A percentile compares a stretch with the other conserved stretches of the same genome.
Evolutionary conservation across 768 basidiomycete species (phyloP).

Genomic region (Paxillus involutus): DNA sequence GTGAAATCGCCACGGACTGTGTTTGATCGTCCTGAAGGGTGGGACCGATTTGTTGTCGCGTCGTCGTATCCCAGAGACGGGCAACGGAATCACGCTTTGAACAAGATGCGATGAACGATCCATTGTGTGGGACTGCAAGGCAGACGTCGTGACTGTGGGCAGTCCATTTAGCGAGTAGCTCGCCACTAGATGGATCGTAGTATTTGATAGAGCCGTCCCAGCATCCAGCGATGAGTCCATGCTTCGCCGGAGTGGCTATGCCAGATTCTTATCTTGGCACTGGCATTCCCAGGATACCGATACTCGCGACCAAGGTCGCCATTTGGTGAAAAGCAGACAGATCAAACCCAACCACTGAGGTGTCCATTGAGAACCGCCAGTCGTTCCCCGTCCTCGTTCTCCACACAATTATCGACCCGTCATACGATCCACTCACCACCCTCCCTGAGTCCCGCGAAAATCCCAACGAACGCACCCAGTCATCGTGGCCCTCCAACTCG

Average conservation of each 20-base stretch:
- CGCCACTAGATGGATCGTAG: conserved; percentile 10
- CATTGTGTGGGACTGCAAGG: conserved; percentile 18
- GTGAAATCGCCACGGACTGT: conserved; percentile 14
- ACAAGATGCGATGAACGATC: conserved; percentile 23
- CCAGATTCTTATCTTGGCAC: no score
- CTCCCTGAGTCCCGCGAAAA: no score
- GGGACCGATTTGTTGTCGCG: conserved; percentile 18
- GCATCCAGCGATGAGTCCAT: conserved; percentile 13
- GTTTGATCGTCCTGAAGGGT: conserved; percentile 11
- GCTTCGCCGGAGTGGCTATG: no score
- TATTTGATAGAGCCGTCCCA: conserved; percentile 14
- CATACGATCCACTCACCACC: conserved; percentile 7
- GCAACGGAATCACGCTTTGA: conserved; percentile 29
- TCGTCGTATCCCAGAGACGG: conserved; percentile 11
- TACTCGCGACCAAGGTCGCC: no score
- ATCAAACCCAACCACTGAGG: no score
- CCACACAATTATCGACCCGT: no score
- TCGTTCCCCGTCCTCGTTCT: no score
- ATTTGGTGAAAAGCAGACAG: no score
- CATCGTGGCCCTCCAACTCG: conserved; percentile 6
- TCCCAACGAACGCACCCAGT: conserved; percentile 5
- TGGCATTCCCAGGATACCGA: no score
- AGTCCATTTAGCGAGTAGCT: neutral
- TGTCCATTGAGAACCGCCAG: no score
- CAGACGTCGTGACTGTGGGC: conserved; percentile 19